Evolutionary conservation across 352 stramenopile genomes (phyloP).

Genomic region (Globisporangium okanoganense): DNA sequence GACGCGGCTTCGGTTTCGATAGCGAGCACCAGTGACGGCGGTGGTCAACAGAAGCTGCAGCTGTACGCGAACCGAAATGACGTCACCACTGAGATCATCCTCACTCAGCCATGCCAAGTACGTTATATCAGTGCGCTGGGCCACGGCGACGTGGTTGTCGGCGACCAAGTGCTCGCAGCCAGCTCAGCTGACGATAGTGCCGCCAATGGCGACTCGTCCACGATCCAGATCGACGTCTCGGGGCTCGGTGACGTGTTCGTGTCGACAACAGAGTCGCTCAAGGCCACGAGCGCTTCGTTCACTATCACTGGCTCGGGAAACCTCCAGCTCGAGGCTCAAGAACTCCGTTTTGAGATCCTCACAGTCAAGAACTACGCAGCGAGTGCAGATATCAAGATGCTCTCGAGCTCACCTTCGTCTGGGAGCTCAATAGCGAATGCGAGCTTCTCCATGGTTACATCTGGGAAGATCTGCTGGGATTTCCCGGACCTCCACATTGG

Average conservation of each 20-base stretch:
- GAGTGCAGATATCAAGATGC: not conserved
- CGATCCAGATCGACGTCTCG: not conserved
- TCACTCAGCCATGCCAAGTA: conserved; percentile 2
- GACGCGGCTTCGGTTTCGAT: too few species aligned
- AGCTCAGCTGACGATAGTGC: too few species aligned
- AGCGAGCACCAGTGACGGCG: not conserved
- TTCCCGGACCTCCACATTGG: not conserved
- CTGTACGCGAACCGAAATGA: not conserved
- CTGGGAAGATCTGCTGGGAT: not conserved
- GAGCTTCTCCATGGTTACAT: not conserved
- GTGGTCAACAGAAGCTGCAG: not conserved
- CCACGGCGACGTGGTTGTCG: conserved; percentile 1
- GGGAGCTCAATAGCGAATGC: too few species aligned
- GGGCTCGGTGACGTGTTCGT: not conserved
- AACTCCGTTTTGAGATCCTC: not conserved
- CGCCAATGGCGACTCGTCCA: not conserved
- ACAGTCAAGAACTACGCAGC: not conserved
- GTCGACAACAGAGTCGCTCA: not conserved
- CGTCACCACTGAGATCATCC: not conserved
- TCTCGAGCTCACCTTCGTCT: not conserved
- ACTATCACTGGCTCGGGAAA: not conserved
- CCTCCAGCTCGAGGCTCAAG: conserved; percentile 1
- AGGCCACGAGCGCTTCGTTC: not conserved
- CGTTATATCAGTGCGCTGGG: not conserved
- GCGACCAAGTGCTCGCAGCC: conserved; percentile 2